Base-by-base conservation (phyloP, 2,329 filamentous ascomycete species). In the Akanthomyces lecanii region DNA sequence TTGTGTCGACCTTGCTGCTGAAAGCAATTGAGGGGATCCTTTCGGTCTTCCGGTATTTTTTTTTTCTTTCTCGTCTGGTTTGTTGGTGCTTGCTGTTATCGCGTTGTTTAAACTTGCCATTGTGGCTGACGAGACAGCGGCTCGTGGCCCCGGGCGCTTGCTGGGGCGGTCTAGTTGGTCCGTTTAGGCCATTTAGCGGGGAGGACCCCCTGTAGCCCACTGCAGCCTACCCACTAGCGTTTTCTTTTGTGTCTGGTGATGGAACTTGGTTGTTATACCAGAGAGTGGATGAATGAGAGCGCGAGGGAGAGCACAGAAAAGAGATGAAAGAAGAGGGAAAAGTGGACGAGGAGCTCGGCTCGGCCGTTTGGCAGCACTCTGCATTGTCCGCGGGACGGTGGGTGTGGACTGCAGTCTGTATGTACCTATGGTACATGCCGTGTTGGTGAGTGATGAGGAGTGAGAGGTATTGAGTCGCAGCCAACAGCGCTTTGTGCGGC, bases 111-210 rank as follows among this genome's bases (percentile, higher is more conserved):
- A 11, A 36, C 33, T 11, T 36, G 33, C 33, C 7, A 7, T 48
- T 33, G 42, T 58, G 30, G 55, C 30, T 48, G 55, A 58, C n/a
- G 12, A 10, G 8, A 25, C 55, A 18, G 55, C 42, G 44, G 55
- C 42, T 48, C 44, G 23, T 12, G 47, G 55, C 28, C 44, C 55
- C 55, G 28, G 50, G 55, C 55, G 55, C 55, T 58, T 58, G 55
- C 55, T 58, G 30, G 55, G 30, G 42, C 30, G 10, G 30, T 48
- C 30, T 14, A 48, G 55, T 48, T 58, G 55, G 55, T 58, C 30
- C 11, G 55, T n/a, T 16, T 14, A 5, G 40, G 6, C 54, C 16
- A 30, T 25, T 36, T 47, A 57, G 42, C 44, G 55, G 55, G 55
- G 42, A 12, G 18, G 11, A 8, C 0, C 54, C 42, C 55, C 30